A percentile compares a stretch with the other conserved stretches of the same genome.
These are phyloP conservation scores for Anaeramoeba ignava DNA, from an alignment of 78 protist species.

Conservation along the genomic window DNA sequence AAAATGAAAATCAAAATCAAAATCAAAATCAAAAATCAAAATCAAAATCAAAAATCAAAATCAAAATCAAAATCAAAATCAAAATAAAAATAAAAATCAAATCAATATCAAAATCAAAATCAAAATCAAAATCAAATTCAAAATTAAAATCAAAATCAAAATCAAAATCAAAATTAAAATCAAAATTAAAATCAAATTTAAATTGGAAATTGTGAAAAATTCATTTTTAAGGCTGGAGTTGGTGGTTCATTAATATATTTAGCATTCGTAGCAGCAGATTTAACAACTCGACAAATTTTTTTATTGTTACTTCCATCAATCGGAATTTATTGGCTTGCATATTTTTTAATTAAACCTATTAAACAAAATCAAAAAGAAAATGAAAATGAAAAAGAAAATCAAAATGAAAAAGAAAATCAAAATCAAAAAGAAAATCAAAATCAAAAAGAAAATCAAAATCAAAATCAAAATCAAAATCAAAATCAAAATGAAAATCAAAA, in stretches of 20 bases:
- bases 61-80: too few species aligned
- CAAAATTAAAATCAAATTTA: too few species aligned
- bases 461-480: background rate
- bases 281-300: background rate
- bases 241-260: background rate
- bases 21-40: too few species aligned
- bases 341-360: background rate
- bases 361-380: background rate
- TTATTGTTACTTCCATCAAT: background rate
- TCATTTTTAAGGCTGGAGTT: background rate
- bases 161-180: too few species aligned
- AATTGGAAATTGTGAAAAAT: too few species aligned
- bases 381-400: background rate
- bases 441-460: background rate
- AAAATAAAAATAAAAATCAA: too few species aligned
- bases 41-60: too few species aligned
- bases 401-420: background rate
- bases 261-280: background rate
- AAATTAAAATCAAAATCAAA: too few species aligned
- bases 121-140: too few species aligned
- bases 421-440: too few species aligned
- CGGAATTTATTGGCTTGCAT: background rate
- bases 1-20: too few species aligned
- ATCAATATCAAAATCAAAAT: too few species aligned
- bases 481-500: background rate